These are phyloP conservation scores for Corchorus olitorius DNA, from an alignment of 345 rosid genomes.

Conservation along the genomic window DNA sequence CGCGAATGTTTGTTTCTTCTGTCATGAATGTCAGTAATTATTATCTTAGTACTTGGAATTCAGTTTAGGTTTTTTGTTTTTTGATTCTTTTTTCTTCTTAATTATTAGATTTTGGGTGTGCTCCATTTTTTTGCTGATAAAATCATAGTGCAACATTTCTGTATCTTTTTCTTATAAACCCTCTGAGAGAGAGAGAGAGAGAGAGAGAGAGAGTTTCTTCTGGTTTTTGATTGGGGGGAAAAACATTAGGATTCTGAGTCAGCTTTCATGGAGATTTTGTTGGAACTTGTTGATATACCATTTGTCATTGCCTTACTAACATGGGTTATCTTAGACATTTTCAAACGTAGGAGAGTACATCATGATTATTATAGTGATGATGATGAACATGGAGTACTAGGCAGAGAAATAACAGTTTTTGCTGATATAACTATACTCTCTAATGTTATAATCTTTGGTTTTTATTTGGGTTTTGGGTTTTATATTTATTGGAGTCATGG, in stretches of 20 bases:
- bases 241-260: slow-evolving; percentile 8
- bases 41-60: no score
- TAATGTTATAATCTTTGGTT: slow-evolving; percentile 30
- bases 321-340: slow-evolving; percentile 31
- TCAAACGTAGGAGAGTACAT: slow-evolving; percentile 22
- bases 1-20: neutral
- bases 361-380: neutral
- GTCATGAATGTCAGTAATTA: neutral
- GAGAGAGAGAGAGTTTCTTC: neutral
- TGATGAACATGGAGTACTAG: neutral
- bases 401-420: neutral
- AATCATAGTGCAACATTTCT: neutral
- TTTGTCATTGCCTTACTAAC: slow-evolving; percentile 27
- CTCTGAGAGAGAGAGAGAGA: no score
- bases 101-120: slow-evolving; percentile 21
- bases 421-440: slow-evolving; percentile 22
- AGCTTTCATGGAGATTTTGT: slow-evolving; percentile 15
- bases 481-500: slow-evolving; percentile 32
- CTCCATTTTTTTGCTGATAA: slow-evolving; percentile 12
- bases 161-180: no score
- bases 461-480: slow-evolving; percentile 41
- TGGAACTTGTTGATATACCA: slow-evolving; percentile 33
- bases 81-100: neutral
- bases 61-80: neutral
- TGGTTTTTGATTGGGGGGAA: neutral